phyloP scores from a whole-genome alignment of 768 basidiomycete species.

The Mycena latifolia region DNA sequence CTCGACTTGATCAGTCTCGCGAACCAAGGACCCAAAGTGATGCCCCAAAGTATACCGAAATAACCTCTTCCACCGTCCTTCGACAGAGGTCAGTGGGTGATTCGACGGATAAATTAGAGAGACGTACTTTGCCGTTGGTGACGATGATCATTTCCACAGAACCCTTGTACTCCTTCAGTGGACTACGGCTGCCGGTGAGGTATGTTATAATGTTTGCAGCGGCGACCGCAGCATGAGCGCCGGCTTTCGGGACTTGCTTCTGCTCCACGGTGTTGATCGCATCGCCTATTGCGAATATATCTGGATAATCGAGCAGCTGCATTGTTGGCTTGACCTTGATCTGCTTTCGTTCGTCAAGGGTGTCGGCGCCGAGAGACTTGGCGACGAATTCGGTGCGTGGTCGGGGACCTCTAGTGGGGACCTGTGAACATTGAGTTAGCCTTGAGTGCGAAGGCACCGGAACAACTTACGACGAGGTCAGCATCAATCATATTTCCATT shows the following conservation, averaged over 20 bases:
- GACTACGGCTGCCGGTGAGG: slow-evolving; percentile 36
- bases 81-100: too few species aligned
- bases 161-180: slow-evolving; percentile 59
- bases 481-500: slow-evolving; percentile 62
- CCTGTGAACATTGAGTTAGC: slow-evolving; percentile 36
- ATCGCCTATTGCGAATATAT: slow-evolving; percentile 72
- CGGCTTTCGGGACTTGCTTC: slow-evolving; percentile 64
- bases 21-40: background rate
- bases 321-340: slow-evolving; percentile 65
- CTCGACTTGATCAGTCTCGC: background rate
- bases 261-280: slow-evolving; percentile 66
- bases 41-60: background rate
- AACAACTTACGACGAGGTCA: slow-evolving; percentile 67
- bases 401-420: slow-evolving; percentile 54
- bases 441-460: background rate
- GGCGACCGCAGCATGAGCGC: slow-evolving; percentile 56
- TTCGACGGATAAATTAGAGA: too few species aligned
- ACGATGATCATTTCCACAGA: slow-evolving; percentile 65
- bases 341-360: slow-evolving; percentile 47
- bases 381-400: slow-evolving; percentile 65
- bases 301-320: slow-evolving; percentile 53
- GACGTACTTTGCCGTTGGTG: slow-evolving; percentile 63
- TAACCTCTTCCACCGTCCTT: too few species aligned
- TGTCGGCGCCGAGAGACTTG: slow-evolving; percentile 50
- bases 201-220: slow-evolving; percentile 59